Evolutionary conservation across 2,329 filamentous ascomycete species (phyloP), one percentile per base, ranked within the genome.

Genomic region (Parastagonospora avenae): DNA sequence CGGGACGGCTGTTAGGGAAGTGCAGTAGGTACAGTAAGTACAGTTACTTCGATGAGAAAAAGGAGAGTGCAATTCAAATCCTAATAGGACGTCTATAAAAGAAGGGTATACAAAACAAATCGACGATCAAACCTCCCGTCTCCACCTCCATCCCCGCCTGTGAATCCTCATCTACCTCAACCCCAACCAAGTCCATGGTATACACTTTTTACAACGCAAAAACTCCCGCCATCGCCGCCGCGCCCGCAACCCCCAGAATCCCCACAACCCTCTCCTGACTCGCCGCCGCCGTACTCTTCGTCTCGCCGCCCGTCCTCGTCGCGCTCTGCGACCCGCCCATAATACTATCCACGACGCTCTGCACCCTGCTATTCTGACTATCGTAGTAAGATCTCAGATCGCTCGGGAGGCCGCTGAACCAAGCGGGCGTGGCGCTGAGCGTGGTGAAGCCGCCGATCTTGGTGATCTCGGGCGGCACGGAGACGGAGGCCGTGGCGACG

Each of bases 381-480:
- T 66, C 64, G 19, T 63, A 63, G 52, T 64, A 63, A 36, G 51
- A 57, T 56, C 61, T 63, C 15, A 67, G 46, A 19, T 67, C 55
- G 46, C 50, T 59, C 2, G 64, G 64, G 11, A 67, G 55, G 31
- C 61, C 62, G 16, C 45, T 55, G 49, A 64, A 67, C 64, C 64
- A 67, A 0, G 37, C 54, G 0, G 63, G 62, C 16, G 54, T 48
- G 2, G 48, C 50, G 2, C 59, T 63, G 46, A 61, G 59, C 0
- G 59, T 61, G 37, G 55, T 53, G 2, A 63, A 12, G 6, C 15
- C 50, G 8, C 46, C 52, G 12, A 62, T 10, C 30, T 57, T 32
- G 2, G 59, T 64, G 12, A 66, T 61, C 1, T 44, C 51, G 14
- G 42, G 28, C 7, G 61, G 62, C 15, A 67, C 59, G 8, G 29